Evolutionary conservation across 2,329 filamentous ascomycete species (phyloP).

Genomic region (Drechslerella dactyloides): DNA sequence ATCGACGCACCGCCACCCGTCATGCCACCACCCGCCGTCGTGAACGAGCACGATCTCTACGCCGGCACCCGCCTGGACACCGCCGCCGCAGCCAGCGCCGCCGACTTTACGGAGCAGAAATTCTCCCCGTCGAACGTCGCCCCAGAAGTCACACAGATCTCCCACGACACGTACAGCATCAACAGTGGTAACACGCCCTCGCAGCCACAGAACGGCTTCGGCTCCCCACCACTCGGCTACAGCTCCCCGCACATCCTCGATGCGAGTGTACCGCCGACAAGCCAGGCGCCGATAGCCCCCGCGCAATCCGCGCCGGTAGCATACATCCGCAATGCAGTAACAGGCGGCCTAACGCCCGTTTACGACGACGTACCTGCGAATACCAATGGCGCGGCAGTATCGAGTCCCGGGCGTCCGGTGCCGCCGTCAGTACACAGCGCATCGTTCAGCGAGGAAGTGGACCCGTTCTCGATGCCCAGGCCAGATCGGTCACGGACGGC

Average conservation of each 20-base stretch:
- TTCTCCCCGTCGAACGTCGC: neutral
- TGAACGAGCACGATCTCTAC: neutral
- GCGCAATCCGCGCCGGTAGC: slow-evolving; percentile 9
- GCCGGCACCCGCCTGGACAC: neutral
- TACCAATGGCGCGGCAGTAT: neutral
- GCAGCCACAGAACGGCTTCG: neutral
- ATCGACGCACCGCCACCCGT: neutral
- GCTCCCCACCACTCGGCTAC: neutral
- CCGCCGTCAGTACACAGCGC: neutral
- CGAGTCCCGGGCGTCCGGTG: neutral
- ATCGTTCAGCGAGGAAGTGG: neutral
- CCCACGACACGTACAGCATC: neutral
- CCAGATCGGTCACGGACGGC: neutral
- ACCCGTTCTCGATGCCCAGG: neutral
- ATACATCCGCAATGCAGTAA: slow-evolving; percentile 10
- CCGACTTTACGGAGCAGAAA: neutral
- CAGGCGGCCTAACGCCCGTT: slow-evolving; percentile 10
- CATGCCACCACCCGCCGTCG: neutral
- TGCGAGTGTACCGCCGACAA: neutral
- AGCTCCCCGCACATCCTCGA: neutral
- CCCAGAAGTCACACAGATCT: neutral
- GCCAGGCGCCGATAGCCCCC: neutral
- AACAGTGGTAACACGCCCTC: neutral
- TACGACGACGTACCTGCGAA: neutral
- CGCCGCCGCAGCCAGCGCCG: neutral